Conservation (phyloP, 2,329 filamentous ascomycete species). For the Trichoderma aggressivum region DNA sequence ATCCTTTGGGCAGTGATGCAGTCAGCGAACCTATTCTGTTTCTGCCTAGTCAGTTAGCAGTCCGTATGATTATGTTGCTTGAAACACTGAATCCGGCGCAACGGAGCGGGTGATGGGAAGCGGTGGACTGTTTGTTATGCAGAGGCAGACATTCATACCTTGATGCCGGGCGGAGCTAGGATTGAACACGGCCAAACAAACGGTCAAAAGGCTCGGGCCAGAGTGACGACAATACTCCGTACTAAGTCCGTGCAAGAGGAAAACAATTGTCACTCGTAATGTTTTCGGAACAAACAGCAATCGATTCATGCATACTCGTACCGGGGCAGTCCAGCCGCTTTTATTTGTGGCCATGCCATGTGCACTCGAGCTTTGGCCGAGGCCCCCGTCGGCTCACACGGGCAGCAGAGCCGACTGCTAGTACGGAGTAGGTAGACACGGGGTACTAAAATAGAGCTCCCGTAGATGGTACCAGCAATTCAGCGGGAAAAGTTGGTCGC, state of each 20-base stretch:
- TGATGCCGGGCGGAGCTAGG: not conserved
- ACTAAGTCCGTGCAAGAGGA: not conserved
- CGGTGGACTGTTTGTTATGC: not conserved
- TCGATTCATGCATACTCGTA: not conserved
- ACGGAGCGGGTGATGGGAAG: constrained; percentile 9
- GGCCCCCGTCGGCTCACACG: constrained; percentile 10
- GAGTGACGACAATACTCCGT: not conserved
- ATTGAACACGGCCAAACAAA: not conserved
- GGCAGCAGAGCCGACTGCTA: constrained; percentile 1
- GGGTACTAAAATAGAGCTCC: not conserved
- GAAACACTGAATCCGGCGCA: not conserved
- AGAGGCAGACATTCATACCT: not conserved
- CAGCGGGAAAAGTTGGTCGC: not conserved
- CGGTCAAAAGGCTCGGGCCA: not conserved
- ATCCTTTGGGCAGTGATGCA: constrained; percentile 10
- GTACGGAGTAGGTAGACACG: not conserved
- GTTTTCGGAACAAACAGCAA: not conserved
- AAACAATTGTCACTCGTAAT: not conserved
- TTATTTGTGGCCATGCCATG: constrained; percentile 6
- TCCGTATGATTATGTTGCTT: not conserved
- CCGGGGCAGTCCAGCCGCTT: not conserved
- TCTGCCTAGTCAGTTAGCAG: not conserved
- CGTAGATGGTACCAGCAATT: not conserved
- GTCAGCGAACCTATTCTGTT: not conserved
- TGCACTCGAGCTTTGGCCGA: constrained; percentile 4